Percentiles rank a stretch among this genome's conserved stretches.
Evolutionary conservation across 2,329 filamentous ascomycete species (phyloP).

Genomic region (Aspergillus proliferans): DNA sequence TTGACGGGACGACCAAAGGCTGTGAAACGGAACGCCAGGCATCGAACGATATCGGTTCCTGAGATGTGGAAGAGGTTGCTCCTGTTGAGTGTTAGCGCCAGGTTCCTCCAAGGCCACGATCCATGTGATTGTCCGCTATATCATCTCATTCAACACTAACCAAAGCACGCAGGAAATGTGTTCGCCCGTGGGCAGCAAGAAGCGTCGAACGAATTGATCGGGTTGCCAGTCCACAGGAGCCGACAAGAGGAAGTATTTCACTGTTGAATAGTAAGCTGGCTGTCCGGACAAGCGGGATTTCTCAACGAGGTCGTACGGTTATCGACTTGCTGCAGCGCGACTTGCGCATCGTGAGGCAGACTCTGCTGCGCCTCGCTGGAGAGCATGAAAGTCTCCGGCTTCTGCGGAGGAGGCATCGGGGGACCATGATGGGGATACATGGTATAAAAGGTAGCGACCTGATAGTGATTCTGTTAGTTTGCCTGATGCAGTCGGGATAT

Average conservation of each 20-base stretch:
- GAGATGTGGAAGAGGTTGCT: constrained; percentile 99
- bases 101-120: constrained; percentile 3
- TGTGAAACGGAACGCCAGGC: constrained; percentile 95
- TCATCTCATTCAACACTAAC: constrained; percentile 40
- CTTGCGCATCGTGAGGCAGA: constrained; percentile 90
- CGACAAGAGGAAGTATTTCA: constrained; percentile 99
- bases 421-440: constrained; percentile 78
- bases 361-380: constrained; percentile 96
- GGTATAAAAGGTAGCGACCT: constrained; percentile 8
- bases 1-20: constrained; percentile 97
- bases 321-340: constrained; percentile 95
- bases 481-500: background rate
- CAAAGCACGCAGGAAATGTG: constrained; percentile 98
- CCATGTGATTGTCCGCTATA: background rate
- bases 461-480: background rate
- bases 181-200: constrained; percentile 92
- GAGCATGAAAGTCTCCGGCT: constrained; percentile 98
- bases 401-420: constrained; percentile 85
- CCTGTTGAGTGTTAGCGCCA: constrained; percentile 42
- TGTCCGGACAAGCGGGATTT: background rate
- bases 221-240: constrained; percentile 96
- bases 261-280: constrained; percentile 42
- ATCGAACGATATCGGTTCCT: constrained; percentile 96
- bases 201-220: constrained; percentile 93
- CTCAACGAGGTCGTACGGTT: constrained; percentile 63